phyloP scores from a whole-genome alignment of 2,329 filamentous ascomycete genomes.

The Colletotrichum sp. region DNA sequence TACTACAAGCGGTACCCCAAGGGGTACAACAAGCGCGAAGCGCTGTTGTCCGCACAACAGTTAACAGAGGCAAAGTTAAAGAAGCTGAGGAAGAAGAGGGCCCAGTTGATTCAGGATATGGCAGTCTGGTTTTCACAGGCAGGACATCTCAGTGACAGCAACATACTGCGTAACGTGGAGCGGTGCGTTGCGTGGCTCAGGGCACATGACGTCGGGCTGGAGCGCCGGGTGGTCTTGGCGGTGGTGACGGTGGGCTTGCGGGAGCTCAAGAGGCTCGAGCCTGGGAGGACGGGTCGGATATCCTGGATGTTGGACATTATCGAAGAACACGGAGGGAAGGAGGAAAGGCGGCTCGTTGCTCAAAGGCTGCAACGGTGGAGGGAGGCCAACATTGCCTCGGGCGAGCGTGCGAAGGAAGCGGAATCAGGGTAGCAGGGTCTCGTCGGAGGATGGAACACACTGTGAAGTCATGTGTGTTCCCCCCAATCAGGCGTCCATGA shows the following conservation, averaged over 20 bases:
- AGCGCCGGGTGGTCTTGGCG: conserved; percentile 25
- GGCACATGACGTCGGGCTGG: conserved; percentile 23
- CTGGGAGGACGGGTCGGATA: conserved; percentile 34
- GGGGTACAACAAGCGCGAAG: too few relatives aligned
- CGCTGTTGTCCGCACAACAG: too few relatives aligned
- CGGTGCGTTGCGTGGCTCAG: conserved; percentile 10
- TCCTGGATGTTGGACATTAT: conserved; percentile 32
- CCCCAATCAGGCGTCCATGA: neutral
- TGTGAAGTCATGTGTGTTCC: neutral
- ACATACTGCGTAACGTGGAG: neutral
- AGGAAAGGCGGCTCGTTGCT: conserved; percentile 10
- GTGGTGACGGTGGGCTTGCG: conserved; percentile 30
- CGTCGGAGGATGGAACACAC: neutral
- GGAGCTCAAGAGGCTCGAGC: conserved; percentile 36
- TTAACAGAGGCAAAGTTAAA: neutral
- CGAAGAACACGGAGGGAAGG: conserved; percentile 21
- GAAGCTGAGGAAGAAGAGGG: conserved; percentile 20
- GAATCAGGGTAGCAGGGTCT: neutral
- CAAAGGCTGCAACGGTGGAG: conserved; percentile 26
- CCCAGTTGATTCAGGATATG: conserved; percentile 33
- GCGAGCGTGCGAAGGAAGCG: neutral
- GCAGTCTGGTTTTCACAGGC: conserved; percentile 31
- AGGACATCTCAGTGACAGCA: conserved; percentile 22
- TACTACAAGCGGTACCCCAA: too few relatives aligned
- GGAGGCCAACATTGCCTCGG: neutral